Conservation (phyloP, 2,329 filamentous ascomycete genomes). For the Penicillium sp. region DNA sequence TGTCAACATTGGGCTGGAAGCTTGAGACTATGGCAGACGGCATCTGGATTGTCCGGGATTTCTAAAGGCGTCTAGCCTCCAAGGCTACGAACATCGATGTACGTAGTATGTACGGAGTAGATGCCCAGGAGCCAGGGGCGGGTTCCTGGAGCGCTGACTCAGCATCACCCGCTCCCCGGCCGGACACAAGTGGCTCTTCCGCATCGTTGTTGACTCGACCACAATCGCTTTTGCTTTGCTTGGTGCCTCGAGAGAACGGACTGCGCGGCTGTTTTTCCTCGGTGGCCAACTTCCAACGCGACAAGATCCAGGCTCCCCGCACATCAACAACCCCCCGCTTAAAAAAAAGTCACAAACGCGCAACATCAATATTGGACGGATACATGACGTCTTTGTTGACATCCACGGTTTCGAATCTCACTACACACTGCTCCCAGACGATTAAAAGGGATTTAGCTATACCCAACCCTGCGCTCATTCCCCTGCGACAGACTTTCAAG, state of each 20-base stretch:
- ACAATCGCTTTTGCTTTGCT: conserved; percentile 10
- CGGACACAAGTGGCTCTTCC: conserved; percentile 28
- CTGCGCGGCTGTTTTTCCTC: conserved; percentile 1
- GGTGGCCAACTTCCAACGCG: background rate
- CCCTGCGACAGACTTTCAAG: conserved; percentile 15
- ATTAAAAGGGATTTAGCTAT: background rate
- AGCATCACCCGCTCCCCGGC: conserved; percentile 10
- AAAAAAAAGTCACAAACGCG: conserved; percentile 14
- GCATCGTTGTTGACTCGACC: conserved; percentile 19
- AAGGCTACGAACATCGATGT: no score
- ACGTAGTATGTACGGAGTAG: no score
- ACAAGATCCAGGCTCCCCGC: conserved; percentile 2
- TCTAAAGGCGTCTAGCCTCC: no score
- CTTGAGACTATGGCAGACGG: no score
- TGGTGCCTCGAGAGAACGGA: conserved; percentile 6
- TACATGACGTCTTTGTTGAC: conserved; percentile 36
- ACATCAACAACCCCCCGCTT: conserved; percentile 7
- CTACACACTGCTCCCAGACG: conserved; percentile 9
- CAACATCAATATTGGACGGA: conserved; percentile 12
- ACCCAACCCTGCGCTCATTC: background rate
- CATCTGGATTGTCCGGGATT: no score
- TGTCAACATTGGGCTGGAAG: no score
- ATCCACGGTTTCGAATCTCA: conserved; percentile 14
- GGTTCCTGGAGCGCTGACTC: conserved; percentile 18
- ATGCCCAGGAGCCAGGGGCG: no score